Conservation (phyloP, 352 stramenopile genomes). For the Achlya hypogyna region DNA sequence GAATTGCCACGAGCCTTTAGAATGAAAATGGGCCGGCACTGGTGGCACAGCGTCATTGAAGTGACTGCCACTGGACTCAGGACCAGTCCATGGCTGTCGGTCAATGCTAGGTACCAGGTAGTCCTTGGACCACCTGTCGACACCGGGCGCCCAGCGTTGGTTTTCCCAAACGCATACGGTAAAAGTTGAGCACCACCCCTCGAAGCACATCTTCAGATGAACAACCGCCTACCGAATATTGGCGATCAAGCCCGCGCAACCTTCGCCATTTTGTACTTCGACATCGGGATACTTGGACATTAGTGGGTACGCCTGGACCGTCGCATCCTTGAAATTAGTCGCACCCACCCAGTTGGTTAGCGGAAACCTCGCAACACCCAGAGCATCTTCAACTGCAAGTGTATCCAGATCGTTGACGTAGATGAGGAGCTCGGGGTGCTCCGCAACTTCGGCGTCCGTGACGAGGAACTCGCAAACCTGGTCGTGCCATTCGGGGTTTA, state of each 20-base stretch:
- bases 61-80: neutral
- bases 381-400: neutral
- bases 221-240: too few relatives aligned
- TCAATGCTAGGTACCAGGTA: neutral
- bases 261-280: too few relatives aligned
- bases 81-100: constrained; percentile 5
- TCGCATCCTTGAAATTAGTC: neutral
- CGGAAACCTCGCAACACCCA: neutral
- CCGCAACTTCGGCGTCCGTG: constrained; percentile 1
- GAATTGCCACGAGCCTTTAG: constrained; percentile 34
- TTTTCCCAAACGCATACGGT: constrained; percentile 16
- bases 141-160: constrained; percentile 1
- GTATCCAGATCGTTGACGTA: constrained; percentile 12
- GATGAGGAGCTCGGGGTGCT: constrained; percentile 1
- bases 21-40: neutral
- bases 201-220: constrained; percentile 7
- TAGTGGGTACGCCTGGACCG: neutral
- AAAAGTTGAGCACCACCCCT: neutral
- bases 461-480: constrained; percentile 17
- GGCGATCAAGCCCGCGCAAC: too few relatives aligned
- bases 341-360: constrained; percentile 10
- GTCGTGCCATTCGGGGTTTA: constrained; percentile 14
- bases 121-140: constrained; percentile 15
- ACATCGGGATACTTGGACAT: neutral
- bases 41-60: constrained; percentile 12